phyloP scores from a whole-genome alignment of 2,329 filamentous ascomycete species.

The Penicillium sp. region DNA sequence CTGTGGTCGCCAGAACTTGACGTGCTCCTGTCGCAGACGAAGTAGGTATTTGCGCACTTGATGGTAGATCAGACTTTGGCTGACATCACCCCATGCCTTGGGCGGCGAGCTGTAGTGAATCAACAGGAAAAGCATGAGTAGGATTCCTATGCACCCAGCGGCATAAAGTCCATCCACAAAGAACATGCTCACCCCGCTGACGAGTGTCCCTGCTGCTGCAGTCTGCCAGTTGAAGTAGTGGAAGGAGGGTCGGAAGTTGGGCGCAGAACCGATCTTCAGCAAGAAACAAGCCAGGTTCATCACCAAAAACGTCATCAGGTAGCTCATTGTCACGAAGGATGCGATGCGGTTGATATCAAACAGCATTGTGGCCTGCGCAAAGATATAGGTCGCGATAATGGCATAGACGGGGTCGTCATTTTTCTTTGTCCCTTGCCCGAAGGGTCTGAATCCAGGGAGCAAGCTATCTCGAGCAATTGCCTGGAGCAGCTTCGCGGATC shows the following conservation, averaged over 20 bases:
- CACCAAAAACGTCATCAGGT: conserved; percentile 86
- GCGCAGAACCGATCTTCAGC: conserved; percentile 78
- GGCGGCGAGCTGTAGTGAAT: conserved; percentile 83
- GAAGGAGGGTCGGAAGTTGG: conserved; percentile 83
- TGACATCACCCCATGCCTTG: conserved; percentile 86
- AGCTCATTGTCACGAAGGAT: conserved; percentile 85
- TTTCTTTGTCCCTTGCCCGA: conserved; percentile 67
- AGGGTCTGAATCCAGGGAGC: conserved; percentile 68
- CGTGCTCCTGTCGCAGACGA: conserved; percentile 78
- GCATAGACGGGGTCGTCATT: conserved; percentile 72
- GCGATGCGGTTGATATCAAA: conserved; percentile 84
- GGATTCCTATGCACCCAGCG: conserved; percentile 65
- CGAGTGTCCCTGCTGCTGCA: conserved; percentile 67
- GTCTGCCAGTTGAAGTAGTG: conserved; percentile 87
- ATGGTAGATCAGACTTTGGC: conserved; percentile 80
- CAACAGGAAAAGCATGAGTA: conserved; percentile 72
- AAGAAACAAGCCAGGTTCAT: conserved; percentile 85
- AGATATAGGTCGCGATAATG: conserved; percentile 67
- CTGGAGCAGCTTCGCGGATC: conserved; percentile 77
- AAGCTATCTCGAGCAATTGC: conserved; percentile 75
- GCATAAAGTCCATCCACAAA: conserved; percentile 83
- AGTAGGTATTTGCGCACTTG: conserved; percentile 85
- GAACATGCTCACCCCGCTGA: conserved; percentile 79
- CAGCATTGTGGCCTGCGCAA: conserved; percentile 75
- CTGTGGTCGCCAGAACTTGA: conserved; percentile 90